phyloP scores from a whole-genome alignment of 805 yeast genomes.

The Wickerhamiella galacta region DNA sequence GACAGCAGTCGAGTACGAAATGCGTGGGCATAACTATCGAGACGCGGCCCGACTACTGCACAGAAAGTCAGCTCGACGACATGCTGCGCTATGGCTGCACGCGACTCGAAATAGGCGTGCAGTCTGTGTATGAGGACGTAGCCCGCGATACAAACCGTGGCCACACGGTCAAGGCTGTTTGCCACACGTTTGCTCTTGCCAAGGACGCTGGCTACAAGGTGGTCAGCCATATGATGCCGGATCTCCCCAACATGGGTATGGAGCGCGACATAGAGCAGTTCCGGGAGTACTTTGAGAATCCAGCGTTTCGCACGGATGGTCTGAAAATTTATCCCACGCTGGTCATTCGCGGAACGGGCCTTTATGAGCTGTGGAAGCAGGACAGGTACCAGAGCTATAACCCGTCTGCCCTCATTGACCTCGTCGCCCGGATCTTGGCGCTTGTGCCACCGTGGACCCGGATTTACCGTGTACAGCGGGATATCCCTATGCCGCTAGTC shows the following conservation, averaged over 20 bases:
- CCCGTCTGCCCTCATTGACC: slow-evolving; percentile 83
- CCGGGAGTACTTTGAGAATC: slow-evolving; percentile 90
- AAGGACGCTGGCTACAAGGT: slow-evolving; percentile 97
- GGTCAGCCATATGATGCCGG: slow-evolving; percentile 99
- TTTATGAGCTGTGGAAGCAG: slow-evolving; percentile 93
- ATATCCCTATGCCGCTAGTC: slow-evolving; percentile 97
- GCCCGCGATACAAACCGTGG: slow-evolving; percentile 98
- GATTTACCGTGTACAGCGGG: slow-evolving; percentile 95
- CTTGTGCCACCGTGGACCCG: slow-evolving; percentile 99
- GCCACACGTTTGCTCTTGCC: slow-evolving; percentile 90
- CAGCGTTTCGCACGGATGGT: slow-evolving; percentile 94
- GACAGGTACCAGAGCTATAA: slow-evolving; percentile 89
- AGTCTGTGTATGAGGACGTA: slow-evolving; percentile 92
- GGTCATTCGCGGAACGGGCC: slow-evolving; percentile 93
- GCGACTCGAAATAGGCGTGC: slow-evolving; percentile 91
- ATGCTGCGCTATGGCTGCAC: slow-evolving; percentile 96
- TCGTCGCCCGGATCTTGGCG: slow-evolving; percentile 90
- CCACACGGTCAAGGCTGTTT: slow-evolving; percentile 89
- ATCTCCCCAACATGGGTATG: slow-evolving; percentile 95
- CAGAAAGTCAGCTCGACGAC: slow-evolving; percentile 85
- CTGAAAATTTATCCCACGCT: slow-evolving; percentile 88
- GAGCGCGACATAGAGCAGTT: slow-evolving; percentile 94
- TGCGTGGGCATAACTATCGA: slow-evolving; percentile 98
- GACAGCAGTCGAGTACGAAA: slow-evolving; percentile 88
- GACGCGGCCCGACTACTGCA: slow-evolving; percentile 96